Conservation (phyloP, 2,329 filamentous ascomycete genomes). For the Daldinia sp. region DNA sequence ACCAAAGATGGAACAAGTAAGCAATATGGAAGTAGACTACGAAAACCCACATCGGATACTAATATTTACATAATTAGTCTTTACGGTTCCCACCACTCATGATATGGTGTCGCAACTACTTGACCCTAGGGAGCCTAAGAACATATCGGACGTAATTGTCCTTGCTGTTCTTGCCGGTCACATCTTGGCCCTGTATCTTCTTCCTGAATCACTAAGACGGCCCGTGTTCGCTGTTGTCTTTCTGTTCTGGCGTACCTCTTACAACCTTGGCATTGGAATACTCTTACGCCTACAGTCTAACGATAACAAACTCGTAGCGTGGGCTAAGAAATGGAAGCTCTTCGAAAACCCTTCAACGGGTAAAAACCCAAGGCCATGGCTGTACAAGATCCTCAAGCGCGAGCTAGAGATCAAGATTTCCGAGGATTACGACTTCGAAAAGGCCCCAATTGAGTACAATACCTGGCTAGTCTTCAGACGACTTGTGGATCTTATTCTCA, state of each 20-base stretch:
- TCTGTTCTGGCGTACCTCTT: slow-evolving; percentile 90
- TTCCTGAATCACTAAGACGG: slow-evolving; percentile 77
- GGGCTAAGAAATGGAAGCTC: slow-evolving; percentile 86
- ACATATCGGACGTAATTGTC: slow-evolving; percentile 85
- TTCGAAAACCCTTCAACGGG: slow-evolving; percentile 88
- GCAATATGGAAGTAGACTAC: slow-evolving; percentile 31
- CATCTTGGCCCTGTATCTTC: slow-evolving; percentile 77
- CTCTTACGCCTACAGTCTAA: slow-evolving; percentile 91
- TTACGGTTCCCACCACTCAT: slow-evolving; percentile 94
- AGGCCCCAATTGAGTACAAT: slow-evolving; percentile 97
- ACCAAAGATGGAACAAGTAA: slow-evolving; percentile 90
- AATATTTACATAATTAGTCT: slow-evolving; percentile 69
- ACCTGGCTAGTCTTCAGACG: slow-evolving; percentile 97
- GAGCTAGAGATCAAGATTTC: slow-evolving; percentile 97
- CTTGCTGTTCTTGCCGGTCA: slow-evolving; percentile 81
- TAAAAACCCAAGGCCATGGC: slow-evolving; percentile 82
- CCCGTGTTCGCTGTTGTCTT: slow-evolving; percentile 87
- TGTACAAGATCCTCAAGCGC: slow-evolving; percentile 85
- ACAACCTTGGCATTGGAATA: slow-evolving; percentile 94
- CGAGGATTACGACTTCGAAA: slow-evolving; percentile 91
- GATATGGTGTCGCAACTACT: slow-evolving; percentile 99
- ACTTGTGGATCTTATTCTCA: slow-evolving; percentile 94
- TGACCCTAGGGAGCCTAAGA: slow-evolving; percentile 95
- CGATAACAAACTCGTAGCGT: slow-evolving; percentile 84
- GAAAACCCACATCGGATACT: slow-evolving; percentile 20